A percentile compares a stretch with the other conserved stretches of the same genome.
Conservation (phyloP, 2,329 filamentous ascomycete genomes). For the Cladophialophora carrionii region DNA sequence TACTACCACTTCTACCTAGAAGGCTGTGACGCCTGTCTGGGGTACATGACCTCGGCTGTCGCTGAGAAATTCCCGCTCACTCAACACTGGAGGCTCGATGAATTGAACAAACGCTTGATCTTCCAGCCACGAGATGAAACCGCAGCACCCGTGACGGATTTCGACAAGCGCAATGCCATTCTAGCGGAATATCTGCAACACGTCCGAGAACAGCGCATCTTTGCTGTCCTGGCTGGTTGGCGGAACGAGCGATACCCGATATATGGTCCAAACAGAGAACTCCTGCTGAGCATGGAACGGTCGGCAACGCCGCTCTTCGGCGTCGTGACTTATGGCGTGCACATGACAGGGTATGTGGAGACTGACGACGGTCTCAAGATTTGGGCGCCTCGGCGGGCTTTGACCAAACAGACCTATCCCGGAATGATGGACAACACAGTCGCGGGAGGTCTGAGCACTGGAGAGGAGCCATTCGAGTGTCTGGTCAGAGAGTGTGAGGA, state of each 20-base stretch:
- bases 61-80: conserved; percentile 28
- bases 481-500: conserved; percentile 84
- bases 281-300: conserved; percentile 78
- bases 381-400: conserved; percentile 80
- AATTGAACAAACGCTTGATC: conserved; percentile 23
- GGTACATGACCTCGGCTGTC: conserved; percentile 55
- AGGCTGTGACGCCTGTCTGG: conserved; percentile 64
- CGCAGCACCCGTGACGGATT: conserved; percentile 46
- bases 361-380: conserved; percentile 66
- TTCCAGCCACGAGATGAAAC: conserved; percentile 32
- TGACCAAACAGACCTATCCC: conserved; percentile 81
- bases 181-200: conserved; percentile 63
- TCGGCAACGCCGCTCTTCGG: conserved; percentile 74
- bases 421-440: conserved; percentile 96
- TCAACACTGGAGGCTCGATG: conserved; percentile 28
- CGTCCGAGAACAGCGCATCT: conserved; percentile 71
- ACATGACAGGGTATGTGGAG: conserved; percentile 75
- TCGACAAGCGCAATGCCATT: conserved; percentile 63
- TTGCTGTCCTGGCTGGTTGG: conserved; percentile 77
- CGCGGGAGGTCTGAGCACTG: conserved; percentile 79
- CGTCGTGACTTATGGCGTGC: conserved; percentile 75
- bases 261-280: conserved; percentile 62
- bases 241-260: conserved; percentile 79
- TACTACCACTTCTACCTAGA: conserved; percentile 70
- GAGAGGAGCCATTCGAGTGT: conserved; percentile 78